Percentiles rank a stretch among this genome's conserved stretches.
Evolutionary conservation across 805 yeast species (phyloP).

Genomic region (Teunomyces lycoperdinae): DNA sequence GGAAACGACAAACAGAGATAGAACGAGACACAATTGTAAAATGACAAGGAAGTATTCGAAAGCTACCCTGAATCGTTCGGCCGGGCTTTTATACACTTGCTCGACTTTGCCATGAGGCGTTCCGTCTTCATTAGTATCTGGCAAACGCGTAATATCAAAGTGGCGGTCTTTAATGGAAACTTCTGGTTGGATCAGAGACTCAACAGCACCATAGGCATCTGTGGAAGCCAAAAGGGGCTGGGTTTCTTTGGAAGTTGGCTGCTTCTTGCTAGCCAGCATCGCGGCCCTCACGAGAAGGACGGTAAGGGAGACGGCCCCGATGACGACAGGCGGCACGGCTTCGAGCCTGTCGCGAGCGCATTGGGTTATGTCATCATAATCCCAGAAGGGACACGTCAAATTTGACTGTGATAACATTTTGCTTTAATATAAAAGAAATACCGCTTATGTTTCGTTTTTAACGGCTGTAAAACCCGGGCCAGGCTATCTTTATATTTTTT

Average conservation of each 20-base stretch:
- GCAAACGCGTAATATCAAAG: conserved; percentile 58
- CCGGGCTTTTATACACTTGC: conserved; percentile 44
- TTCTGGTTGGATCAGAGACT: conserved; percentile 10
- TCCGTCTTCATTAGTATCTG: conserved; percentile 57
- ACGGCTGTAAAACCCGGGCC: neutral
- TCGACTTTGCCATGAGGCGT: conserved; percentile 55
- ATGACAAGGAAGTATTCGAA: conserved; percentile 47
- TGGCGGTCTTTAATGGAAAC: conserved; percentile 51
- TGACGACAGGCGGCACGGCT: conserved; percentile 27
- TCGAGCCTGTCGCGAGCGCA: conserved; percentile 49
- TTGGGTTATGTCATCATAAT: conserved; percentile 57
- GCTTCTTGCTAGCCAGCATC: conserved; percentile 11
- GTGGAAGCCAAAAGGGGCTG: conserved; percentile 33
- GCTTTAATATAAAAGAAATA: neutral
- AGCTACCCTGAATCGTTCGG: conserved; percentile 55
- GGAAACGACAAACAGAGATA: conserved; percentile 29
- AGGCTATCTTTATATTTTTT: neutral
- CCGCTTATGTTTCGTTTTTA: neutral
- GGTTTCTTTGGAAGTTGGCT: conserved; percentile 14
- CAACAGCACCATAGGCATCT: conserved; percentile 31
- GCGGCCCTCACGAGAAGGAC: conserved; percentile 21
- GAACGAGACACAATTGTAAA: conserved; percentile 38
- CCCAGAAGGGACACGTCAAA: conserved; percentile 41
- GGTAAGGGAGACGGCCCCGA: conserved; percentile 27
- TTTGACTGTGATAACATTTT: neutral